These are phyloP conservation scores for Thalassia testudinum DNA, from an alignment of 116 monocot genomes.

Conservation along the genomic window DNA sequence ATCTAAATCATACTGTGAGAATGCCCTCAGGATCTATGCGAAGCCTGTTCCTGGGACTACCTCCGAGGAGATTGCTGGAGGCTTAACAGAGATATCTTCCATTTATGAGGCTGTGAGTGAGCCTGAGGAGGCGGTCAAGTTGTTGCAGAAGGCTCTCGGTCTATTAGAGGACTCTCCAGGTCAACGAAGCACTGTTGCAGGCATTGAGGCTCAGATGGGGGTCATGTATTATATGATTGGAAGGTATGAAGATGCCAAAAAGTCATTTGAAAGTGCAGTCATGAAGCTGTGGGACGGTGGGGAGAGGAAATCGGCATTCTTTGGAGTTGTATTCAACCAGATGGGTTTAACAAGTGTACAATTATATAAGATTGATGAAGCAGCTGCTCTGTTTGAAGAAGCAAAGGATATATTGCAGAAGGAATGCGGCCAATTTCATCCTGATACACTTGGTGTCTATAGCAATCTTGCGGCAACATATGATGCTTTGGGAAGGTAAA, in stretches of 20 bases:
- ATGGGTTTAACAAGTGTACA: constrained; percentile 92
- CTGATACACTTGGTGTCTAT: constrained; percentile 85
- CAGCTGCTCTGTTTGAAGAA: constrained; percentile 80
- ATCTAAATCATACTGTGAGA: constrained; percentile 89
- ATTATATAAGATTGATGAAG: constrained; percentile 89
- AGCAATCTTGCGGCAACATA: constrained; percentile 97
- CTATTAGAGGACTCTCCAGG: constrained; percentile 66
- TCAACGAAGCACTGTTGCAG: constrained; percentile 78
- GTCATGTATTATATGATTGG: constrained; percentile 84
- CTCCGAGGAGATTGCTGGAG: constrained; percentile 77
- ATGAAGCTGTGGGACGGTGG: constrained; percentile 74
- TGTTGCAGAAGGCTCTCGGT: constrained; percentile 63
- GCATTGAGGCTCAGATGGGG: constrained; percentile 93
- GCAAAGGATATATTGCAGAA: constrained; percentile 67
- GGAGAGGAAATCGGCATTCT: constrained; percentile 84
- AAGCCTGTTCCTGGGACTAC: constrained; percentile 76
- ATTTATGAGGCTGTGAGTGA: constrained; percentile 76
- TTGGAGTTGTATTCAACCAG: constrained; percentile 90
- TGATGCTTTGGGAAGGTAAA: constrained; percentile 99
- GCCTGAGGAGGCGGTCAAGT: constrained; percentile 85
- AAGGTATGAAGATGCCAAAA: constrained; percentile 47
- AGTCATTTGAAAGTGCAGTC: constrained; percentile 65
- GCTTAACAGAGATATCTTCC: constrained; percentile 67
- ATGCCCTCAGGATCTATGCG: constrained; percentile 69
- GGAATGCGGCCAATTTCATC: constrained; percentile 68